Evolutionary conservation across 768 basidiomycete species (phyloP).

Genomic region (Calvatia gigantea): DNA sequence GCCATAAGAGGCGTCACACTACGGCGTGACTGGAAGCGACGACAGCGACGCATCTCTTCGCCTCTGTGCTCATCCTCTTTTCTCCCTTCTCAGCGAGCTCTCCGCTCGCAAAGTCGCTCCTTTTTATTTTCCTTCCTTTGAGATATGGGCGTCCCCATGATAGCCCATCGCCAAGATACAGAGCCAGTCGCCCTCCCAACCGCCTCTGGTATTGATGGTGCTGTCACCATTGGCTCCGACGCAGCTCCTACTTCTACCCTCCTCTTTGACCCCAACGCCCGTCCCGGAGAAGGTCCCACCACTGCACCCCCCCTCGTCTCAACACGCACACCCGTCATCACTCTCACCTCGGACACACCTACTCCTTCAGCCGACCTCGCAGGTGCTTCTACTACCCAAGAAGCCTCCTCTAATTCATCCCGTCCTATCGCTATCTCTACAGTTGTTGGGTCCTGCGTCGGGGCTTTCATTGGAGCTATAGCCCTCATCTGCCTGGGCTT

Average conservation of each 20-base stretch:
- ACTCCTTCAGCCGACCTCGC: conserved; percentile 4
- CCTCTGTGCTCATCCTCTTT: neutral
- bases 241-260: neutral
- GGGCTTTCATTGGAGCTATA: conserved; percentile 51
- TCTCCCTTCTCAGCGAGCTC: neutral
- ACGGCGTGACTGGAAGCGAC: neutral
- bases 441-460: conserved; percentile 63
- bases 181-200: conserved; percentile 16
- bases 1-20: conserved; percentile 3
- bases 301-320: conserved; percentile 1
- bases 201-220: conserved; percentile 16
- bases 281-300: neutral
- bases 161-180: conserved; percentile 10
- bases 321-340: neutral
- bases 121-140: conserved; percentile 1
- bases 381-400: conserved; percentile 7
- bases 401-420: conserved; percentile 15
- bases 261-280: neutral
- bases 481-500: conserved; percentile 49
- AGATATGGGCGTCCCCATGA: neutral
- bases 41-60: neutral
- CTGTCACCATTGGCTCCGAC: conserved; percentile 11
- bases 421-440: conserved; percentile 42
- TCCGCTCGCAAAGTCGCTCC: conserved; percentile 2
- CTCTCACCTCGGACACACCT: conserved; percentile 1